Conservation (phyloP, 106 monocot genomes). For the Apostasia shenzhenica region DNA sequence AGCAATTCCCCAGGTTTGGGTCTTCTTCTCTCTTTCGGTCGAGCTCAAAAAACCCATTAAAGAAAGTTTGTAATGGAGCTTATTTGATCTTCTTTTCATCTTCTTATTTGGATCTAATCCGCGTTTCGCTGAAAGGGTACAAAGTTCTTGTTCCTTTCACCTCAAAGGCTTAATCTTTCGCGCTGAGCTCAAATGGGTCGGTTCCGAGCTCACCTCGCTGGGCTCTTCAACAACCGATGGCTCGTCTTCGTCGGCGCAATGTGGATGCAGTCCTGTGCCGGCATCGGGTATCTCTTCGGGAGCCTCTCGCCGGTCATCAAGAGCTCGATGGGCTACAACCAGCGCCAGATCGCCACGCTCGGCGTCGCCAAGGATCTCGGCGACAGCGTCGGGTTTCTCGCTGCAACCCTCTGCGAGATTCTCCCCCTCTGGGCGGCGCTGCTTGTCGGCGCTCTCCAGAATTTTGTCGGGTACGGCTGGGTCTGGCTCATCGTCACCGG, state of each 20-base stretch:
- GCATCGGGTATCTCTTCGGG: conserved; percentile 73
- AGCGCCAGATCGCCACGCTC: conserved; percentile 62
- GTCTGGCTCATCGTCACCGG: conserved; percentile 64
- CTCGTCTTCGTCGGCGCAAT: conserved; percentile 79
- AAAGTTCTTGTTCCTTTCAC: too few species aligned
- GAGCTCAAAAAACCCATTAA: too few species aligned
- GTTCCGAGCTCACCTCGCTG: too few species aligned
- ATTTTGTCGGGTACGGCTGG: conserved; percentile 80
- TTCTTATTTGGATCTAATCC: too few species aligned
- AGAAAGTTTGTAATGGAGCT: too few species aligned
- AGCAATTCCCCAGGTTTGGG: too few species aligned
- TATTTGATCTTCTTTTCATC: too few species aligned
- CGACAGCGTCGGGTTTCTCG: conserved; percentile 65
- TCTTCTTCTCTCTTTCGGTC: too few species aligned
- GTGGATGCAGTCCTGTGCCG: conserved; percentile 64
- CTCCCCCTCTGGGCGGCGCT: conserved; percentile 64
- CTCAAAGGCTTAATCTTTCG: too few species aligned
- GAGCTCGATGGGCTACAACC: conserved; percentile 63
- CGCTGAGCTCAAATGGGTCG: too few species aligned
- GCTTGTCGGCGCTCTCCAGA: conserved; percentile 62
- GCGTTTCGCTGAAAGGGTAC: too few species aligned
- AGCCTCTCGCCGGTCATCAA: conserved; percentile 81
- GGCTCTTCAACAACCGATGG: conserved; percentile 64
- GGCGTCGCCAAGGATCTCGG: conserved; percentile 81
- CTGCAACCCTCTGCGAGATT: conserved; percentile 54